A percentile compares a stretch with the other conserved stretches of the same genome.
phyloP scores from a whole-genome alignment of 73 alveolate genomes.

The Durusdinium trenchii region DNA sequence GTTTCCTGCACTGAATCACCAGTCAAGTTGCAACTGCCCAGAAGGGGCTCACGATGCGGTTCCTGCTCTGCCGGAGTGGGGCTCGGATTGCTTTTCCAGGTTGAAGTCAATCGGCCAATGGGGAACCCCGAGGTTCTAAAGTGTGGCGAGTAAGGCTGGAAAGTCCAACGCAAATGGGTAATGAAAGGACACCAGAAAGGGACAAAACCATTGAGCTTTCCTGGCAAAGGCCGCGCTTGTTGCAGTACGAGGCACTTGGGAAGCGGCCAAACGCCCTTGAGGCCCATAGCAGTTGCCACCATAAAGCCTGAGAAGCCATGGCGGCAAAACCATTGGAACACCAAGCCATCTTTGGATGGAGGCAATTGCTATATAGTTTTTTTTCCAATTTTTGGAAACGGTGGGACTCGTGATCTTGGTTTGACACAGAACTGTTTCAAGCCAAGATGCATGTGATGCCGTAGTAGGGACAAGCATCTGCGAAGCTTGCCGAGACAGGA shows the following conservation, averaged over 20 bases:
- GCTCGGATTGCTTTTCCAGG: not conserved
- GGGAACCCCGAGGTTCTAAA: not conserved
- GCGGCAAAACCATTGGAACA: too few relatives aligned
- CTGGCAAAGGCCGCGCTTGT: not conserved
- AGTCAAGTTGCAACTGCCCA: not conserved
- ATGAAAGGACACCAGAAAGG: not conserved
- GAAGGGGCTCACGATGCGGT: conserved; percentile 2
- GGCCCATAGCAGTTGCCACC: conserved; percentile 71
- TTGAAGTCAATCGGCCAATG: not conserved
- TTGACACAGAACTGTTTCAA: too few relatives aligned
- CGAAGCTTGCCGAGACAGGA: conserved; percentile 14
- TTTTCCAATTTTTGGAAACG: too few relatives aligned
- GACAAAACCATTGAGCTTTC: not conserved
- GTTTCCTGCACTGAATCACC: too few relatives aligned
- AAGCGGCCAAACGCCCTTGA: conserved; percentile 59
- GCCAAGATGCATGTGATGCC: conserved; percentile 48
- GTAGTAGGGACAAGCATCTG: conserved; percentile 89
- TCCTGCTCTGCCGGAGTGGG: not conserved
- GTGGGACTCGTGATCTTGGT: too few relatives aligned
- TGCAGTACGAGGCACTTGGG: conserved; percentile 31
- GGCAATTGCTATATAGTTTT: too few relatives aligned
- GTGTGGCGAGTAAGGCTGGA: not conserved
- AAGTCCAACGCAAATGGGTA: not conserved
- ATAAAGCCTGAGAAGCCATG: not conserved
- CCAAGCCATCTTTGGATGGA: too few relatives aligned